Conservation (phyloP, 208 protist genomes). For the Trypanosoma rangeli region DNA sequence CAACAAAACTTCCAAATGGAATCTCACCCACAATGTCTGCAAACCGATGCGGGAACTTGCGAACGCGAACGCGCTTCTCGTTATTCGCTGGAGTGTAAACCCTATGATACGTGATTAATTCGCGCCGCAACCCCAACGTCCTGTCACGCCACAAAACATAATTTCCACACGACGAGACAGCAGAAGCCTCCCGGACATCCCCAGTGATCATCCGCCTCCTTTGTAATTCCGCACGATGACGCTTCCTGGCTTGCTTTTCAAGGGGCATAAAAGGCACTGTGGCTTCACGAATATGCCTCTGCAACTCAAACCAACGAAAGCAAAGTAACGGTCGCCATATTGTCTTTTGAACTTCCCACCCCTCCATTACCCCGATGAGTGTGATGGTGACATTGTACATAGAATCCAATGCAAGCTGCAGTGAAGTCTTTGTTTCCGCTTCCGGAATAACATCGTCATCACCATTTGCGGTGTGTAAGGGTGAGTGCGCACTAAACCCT, state of each 20-base stretch:
- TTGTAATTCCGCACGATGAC: not conserved
- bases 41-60: conserved; percentile 61
- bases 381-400: conserved; percentile 15
- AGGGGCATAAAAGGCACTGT: conserved; percentile 18
- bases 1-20: conserved; percentile 46
- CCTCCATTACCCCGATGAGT: conserved; percentile 5
- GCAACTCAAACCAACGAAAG: conserved; percentile 71
- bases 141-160: conserved; percentile 62
- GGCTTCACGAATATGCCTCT: conserved; percentile 43
- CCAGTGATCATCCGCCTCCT: conserved; percentile 24
- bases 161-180: conserved; percentile 47
- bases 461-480: not conserved
- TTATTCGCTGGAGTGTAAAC: conserved; percentile 43
- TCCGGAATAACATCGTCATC: not conserved
- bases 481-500: not conserved
- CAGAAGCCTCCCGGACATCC: conserved; percentile 64
- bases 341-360: not conserved
- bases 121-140: conserved; percentile 40
- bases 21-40: conserved; percentile 72
- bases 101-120: conserved; percentile 52
- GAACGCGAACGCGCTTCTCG: conserved; percentile 58
- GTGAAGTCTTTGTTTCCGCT: not conserved
- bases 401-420: not conserved
- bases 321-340: conserved; percentile 59
- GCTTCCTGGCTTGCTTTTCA: not conserved